Evolutionary conservation across 2,329 filamentous ascomycete genomes (phyloP).

Genomic region (Microthyrium microscopicum): DNA sequence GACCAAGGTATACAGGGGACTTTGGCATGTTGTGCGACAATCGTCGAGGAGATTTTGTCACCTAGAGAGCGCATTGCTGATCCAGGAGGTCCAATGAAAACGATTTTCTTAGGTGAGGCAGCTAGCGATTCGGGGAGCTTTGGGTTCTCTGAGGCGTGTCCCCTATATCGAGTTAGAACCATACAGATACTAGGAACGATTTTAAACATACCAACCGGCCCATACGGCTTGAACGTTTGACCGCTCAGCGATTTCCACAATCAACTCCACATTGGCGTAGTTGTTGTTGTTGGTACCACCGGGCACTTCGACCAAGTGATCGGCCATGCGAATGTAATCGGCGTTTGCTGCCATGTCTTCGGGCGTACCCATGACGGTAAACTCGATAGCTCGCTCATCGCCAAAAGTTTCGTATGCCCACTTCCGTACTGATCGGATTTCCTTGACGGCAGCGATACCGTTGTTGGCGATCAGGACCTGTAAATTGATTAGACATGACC

Average conservation of each 20-base stretch:
- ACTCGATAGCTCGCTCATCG: conserved; percentile 95
- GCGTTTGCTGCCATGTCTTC: conserved; percentile 96
- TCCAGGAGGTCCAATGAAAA: conserved; percentile 95
- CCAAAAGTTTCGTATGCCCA: conserved; percentile 99
- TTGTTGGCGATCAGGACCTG: conserved; percentile 99
- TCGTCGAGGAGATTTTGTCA: conserved; percentile 99
- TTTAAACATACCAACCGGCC: conserved; percentile 71
- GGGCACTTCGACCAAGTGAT: conserved; percentile 93
- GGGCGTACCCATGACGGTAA: conserved; percentile 98
- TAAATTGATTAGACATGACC: neutral
- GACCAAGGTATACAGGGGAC: conserved; percentile 99
- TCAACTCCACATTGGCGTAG: conserved; percentile 98
- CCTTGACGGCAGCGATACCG: conserved; percentile 97
- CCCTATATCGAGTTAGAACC: conserved; percentile 18
- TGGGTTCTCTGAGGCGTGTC: conserved; percentile 96
- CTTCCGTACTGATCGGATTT: conserved; percentile 98
- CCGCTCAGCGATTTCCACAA: conserved; percentile 94
- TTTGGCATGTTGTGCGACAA: conserved; percentile 89
- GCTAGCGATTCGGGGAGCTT: conserved; percentile 92
- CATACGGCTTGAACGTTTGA: conserved; percentile 98
- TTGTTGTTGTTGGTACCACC: conserved; percentile 99
- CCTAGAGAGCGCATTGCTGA: conserved; percentile 97
- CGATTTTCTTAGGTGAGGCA: conserved; percentile 92
- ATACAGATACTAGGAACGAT: neutral
- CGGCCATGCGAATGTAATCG: conserved; percentile 98